Percentiles rank a stretch among this genome's conserved stretches.
phyloP scores from a whole-genome alignment of 176 grass and related monocot genomes.

The Triticum urartu region DNA sequence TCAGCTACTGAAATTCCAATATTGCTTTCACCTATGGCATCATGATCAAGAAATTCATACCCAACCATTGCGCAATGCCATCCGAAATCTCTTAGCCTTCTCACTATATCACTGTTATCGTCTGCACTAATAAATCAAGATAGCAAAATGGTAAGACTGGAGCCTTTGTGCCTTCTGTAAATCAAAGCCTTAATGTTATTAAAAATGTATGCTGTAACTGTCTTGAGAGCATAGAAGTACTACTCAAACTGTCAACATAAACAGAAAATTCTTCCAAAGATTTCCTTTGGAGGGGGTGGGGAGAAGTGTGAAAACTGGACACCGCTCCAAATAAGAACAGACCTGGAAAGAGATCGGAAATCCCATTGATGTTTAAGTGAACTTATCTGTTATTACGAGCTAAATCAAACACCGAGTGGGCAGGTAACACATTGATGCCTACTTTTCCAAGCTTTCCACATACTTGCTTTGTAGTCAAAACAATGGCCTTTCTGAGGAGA shows the following conservation, averaged over 20 bases:
- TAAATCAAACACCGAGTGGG: constrained; percentile 39
- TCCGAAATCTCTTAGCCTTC: constrained; percentile 20
- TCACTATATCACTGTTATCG: constrained; percentile 40
- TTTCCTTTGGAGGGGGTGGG: neutral
- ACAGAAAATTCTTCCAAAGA: constrained; percentile 19
- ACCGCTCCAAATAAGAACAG: neutral
- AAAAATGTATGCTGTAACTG: neutral
- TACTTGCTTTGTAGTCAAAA: constrained; percentile 38
- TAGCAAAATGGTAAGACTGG: constrained; percentile 7
- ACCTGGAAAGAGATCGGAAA: constrained; percentile 44
- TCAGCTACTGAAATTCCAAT: constrained; percentile 48
- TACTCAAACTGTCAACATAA: constrained; percentile 3
- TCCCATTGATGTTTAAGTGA: constrained; percentile 34
- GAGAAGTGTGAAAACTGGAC: neutral
- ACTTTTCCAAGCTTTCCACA: constrained; percentile 51
- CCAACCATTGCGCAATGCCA: constrained; percentile 47
- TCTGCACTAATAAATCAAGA: constrained; percentile 41
- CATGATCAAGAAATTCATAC: constrained; percentile 45
- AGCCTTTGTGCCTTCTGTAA: neutral
- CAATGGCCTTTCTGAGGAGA: constrained; percentile 36
- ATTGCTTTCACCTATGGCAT: constrained; percentile 49
- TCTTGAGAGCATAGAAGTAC: neutral
- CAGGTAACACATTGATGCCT: constrained; percentile 39
- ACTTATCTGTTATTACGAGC: constrained; percentile 21
- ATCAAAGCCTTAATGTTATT: neutral